Percentiles rank a stretch among this genome's conserved stretches.
Conservation (phyloP, 2,329 filamentous ascomycete genomes). For the Phialophora macrospora region DNA sequence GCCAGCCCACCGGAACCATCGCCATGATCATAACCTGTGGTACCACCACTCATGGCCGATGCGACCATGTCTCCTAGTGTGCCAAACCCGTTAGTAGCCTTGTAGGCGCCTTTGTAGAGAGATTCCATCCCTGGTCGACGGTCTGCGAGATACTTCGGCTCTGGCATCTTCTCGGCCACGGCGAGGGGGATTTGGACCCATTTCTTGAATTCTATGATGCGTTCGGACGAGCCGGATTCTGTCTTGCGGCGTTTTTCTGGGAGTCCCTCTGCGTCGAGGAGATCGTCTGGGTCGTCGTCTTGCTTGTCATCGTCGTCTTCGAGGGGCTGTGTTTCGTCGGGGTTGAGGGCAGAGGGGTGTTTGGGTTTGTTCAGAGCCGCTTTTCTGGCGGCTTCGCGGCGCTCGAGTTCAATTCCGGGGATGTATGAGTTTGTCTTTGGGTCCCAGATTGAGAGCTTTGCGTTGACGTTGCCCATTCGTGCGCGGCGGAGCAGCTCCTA, state of each 20-base stretch:
- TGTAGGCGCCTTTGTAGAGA: conserved; percentile 47
- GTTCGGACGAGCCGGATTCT: conserved; percentile 43
- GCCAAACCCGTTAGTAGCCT: conserved; percentile 35
- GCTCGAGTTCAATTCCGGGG: conserved; percentile 38
- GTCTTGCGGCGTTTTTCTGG: conserved; percentile 30
- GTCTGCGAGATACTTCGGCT: conserved; percentile 67
- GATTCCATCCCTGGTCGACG: conserved; percentile 64
- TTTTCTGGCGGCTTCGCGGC: conserved; percentile 34
- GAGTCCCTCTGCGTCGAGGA: conserved; percentile 45
- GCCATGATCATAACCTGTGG: conserved; percentile 35
- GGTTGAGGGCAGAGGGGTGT: conserved; percentile 26
- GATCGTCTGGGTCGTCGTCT: conserved; percentile 49
- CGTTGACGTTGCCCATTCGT: conserved; percentile 31
- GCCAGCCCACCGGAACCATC: conserved; percentile 29
- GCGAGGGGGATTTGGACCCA: conserved; percentile 63
- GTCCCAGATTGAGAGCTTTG: conserved; percentile 35
- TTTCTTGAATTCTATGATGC: conserved; percentile 62
- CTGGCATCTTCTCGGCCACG: conserved; percentile 57
- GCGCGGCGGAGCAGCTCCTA: conserved; percentile 36
- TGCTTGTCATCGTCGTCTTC: conserved; percentile 46
- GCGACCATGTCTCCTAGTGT: conserved; percentile 25
- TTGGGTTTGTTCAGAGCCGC: conserved; percentile 23
- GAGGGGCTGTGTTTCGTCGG: conserved; percentile 34
- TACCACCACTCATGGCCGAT: conserved; percentile 12
- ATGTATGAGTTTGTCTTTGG: conserved; percentile 34